These are phyloP conservation scores for Phytopythium ostracodes DNA, from an alignment of 352 stramenopile species.

Conservation along the genomic window DNA sequence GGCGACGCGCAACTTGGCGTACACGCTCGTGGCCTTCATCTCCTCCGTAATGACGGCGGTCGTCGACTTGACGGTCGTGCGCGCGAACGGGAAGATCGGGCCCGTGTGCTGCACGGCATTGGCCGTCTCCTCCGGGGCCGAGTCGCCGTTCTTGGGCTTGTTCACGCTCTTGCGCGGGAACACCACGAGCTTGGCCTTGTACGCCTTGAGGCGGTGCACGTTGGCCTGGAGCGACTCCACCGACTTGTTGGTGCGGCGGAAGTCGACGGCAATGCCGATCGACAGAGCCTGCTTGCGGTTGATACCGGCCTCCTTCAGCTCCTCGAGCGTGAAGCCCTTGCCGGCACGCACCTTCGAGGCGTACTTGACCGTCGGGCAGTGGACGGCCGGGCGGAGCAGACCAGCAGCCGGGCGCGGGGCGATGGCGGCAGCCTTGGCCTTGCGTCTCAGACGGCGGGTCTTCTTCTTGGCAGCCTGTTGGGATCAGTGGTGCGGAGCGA, in stretches of 20 bases:
- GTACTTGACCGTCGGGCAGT: slow-evolving; percentile 98
- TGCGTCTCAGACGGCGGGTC: slow-evolving; percentile 92
- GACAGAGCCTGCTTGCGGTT: slow-evolving; percentile 94
- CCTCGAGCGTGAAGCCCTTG: slow-evolving; percentile 98
- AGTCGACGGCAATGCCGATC: slow-evolving; percentile 98
- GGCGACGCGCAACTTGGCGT: slow-evolving; percentile 80
- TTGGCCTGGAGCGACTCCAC: slow-evolving; percentile 96
- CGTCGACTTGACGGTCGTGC: slow-evolving; percentile 72
- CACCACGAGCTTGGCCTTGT: slow-evolving; percentile 98
- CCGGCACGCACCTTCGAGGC: slow-evolving; percentile 97
- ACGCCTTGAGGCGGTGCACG: slow-evolving; percentile 98
- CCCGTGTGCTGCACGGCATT: slow-evolving; percentile 90
- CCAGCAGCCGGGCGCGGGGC: slow-evolving; percentile 95
- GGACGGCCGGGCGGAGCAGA: slow-evolving; percentile 95
- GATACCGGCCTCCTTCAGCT: slow-evolving; percentile 98
- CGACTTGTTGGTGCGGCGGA: slow-evolving; percentile 97
- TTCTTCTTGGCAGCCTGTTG: slow-evolving; percentile 97
- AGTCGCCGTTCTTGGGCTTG: slow-evolving; percentile 95
- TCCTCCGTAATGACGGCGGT: slow-evolving; percentile 81
- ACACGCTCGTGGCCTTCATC: slow-evolving; percentile 84
- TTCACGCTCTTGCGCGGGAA: slow-evolving; percentile 97
- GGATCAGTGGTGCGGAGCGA: neutral
- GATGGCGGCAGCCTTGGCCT: slow-evolving; percentile 97
- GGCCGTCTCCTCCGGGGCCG: slow-evolving; percentile 86
- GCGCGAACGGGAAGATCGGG: slow-evolving; percentile 72